phyloP scores from a whole-genome alignment of 73 alveolate genomes.

The Blepharisma japonicum region DNA sequence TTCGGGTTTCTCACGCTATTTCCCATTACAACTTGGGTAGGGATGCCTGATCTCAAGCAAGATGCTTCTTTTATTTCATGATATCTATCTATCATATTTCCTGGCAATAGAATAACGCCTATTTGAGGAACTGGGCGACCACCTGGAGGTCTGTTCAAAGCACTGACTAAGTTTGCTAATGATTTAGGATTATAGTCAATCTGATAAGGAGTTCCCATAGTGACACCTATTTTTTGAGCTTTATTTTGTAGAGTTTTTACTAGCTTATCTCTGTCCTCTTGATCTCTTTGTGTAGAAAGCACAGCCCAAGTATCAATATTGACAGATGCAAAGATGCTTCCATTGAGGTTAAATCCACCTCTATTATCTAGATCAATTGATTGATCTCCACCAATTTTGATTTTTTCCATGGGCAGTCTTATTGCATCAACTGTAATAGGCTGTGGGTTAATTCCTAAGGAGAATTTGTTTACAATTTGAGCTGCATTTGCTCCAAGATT shows the following conservation, averaged over 20 bases:
- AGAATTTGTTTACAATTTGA: not conserved
- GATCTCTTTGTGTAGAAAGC: too few species aligned
- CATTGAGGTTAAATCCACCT: not conserved
- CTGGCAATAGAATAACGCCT: not conserved
- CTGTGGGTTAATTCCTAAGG: not conserved
- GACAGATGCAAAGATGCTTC: not conserved
- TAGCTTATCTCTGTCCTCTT: too few species aligned
- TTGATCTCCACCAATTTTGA: not conserved
- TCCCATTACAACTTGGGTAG: not conserved
- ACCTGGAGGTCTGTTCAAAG: not conserved
- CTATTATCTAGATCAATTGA: too few species aligned
- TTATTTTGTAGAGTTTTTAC: too few species aligned
- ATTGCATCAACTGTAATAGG: not conserved
- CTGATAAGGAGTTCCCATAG: too few species aligned
- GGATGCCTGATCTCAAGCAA: not conserved
- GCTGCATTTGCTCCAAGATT: not conserved
- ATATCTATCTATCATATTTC: not conserved
- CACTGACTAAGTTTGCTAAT: not conserved
- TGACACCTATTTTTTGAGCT: too few species aligned
- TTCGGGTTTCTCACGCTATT: not conserved
- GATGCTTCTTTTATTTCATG: not conserved
- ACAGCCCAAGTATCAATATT: not conserved
- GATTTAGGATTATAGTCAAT: not conserved
- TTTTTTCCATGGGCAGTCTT: not conserved
- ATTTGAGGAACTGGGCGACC: not conserved